Percentiles rank a stretch among this genome's conserved stretches.
Evolutionary conservation across 495 filamentous ascomycete genomes (phyloP).

Genomic region (Hypoxylon perforatum): DNA sequence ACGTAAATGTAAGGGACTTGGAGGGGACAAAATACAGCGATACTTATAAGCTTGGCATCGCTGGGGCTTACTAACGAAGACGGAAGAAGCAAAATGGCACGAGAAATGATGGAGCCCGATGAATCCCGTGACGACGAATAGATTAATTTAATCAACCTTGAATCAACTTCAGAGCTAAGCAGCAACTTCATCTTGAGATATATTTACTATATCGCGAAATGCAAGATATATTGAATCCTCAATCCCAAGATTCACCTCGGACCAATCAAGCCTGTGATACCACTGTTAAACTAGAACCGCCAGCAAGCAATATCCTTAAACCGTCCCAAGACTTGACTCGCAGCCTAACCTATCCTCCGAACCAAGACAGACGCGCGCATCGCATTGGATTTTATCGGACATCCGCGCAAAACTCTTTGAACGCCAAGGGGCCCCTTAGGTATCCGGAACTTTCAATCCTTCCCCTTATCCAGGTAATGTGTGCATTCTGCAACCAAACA

Average conservation of each 20-base stretch:
- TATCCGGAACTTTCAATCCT: background rate
- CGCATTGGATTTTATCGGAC: background rate
- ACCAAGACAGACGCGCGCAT: background rate
- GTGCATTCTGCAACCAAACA: no score
- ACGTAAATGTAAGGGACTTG: no score
- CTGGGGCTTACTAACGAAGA: no score
- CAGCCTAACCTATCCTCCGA: background rate
- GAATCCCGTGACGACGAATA: background rate
- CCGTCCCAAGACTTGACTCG: background rate
- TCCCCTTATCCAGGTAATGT: background rate
- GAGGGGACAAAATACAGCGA: no score
- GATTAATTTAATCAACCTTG: background rate
- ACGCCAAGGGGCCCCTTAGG: background rate
- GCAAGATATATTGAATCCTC: slow-evolving; percentile 1
- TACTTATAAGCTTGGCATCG: no score
- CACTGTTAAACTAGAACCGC: no score
- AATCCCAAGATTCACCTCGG: background rate
- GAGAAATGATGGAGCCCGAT: background rate
- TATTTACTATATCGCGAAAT: background rate
- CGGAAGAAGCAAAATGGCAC: background rate
- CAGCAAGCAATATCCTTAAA: background rate
- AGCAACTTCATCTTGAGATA: background rate
- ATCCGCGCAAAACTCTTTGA: slow-evolving; percentile 7
- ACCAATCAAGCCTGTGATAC: background rate
- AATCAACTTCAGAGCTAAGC: background rate